phyloP scores from a whole-genome alignment of 495 filamentous ascomycete genomes.

The Aspergillus nanangensis region DNA sequence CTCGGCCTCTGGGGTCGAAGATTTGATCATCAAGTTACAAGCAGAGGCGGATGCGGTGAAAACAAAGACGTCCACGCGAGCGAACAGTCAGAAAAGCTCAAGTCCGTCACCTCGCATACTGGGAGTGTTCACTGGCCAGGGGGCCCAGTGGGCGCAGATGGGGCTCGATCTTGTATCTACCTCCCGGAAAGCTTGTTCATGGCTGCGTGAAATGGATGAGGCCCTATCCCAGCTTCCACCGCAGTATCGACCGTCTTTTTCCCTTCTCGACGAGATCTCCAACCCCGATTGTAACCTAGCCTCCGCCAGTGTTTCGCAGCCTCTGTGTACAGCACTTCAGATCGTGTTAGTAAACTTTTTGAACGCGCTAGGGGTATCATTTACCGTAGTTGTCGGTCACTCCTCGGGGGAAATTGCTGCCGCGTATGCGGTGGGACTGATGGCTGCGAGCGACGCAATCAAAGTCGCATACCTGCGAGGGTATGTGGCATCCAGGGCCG shows the following conservation, averaged over 20 bases:
- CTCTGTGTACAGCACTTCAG: background rate
- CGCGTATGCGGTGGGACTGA: background rate
- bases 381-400: background rate
- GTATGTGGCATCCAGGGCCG: background rate
- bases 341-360: background rate
- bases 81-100: background rate
- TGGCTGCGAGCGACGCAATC: background rate
- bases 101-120: background rate
- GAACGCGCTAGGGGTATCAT: background rate
- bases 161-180: constrained; percentile 6
- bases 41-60: too few species aligned
- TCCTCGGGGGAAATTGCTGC: background rate
- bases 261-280: background rate
- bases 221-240: background rate
- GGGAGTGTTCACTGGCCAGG: constrained; percentile 12
- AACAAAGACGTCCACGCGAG: background rate
- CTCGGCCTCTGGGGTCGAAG: background rate
- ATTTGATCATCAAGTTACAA: background rate
- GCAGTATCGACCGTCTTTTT: background rate
- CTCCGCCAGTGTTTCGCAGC: background rate
- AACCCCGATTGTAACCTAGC: background rate
- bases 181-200: background rate
- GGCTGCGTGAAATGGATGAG: background rate
- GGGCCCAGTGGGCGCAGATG: constrained; percentile 26
- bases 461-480: background rate